Base-by-base conservation (phyloP, 2,329 filamentous ascomycete species). In the Microdochium bolleyi region DNA sequence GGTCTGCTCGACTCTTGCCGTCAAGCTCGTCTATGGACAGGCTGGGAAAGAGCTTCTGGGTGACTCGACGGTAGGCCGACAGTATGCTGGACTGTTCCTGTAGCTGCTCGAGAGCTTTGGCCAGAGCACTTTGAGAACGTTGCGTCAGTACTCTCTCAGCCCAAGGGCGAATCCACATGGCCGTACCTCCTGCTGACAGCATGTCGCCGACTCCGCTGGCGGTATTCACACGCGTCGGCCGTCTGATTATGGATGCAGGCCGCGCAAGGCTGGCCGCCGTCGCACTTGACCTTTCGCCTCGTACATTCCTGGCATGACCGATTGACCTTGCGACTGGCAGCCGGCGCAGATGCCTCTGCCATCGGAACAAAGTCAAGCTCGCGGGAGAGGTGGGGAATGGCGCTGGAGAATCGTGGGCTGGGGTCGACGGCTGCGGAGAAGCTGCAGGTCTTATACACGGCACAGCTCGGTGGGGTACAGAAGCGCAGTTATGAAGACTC, bases 211-310 rank as follows among this genome's bases (percentile, higher is more conserved):
- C 58, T 65, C 3, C 64, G 61, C 50, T 66, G 64, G 38, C 60
- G 60, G 38, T 65, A 67, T 49, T 60, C 59, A 50, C 64, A 67
- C 5, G 57, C 48, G 3, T 64, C 58, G 1, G 59, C 52, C 2
- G 57, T 56, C 19, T 60, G 56, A 49, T 65, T 64, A 50, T 64
- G 63, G 34, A 57, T 71, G 11, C 75, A 74, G 27, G 78, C 65
- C 2, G 58, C 53, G 51, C 64, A 67, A 27, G 64, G 62, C 21
- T 58, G 57, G 2, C 57, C 71, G 16, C 74, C 71, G 49, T 76
- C 69, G 27, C 72, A 73, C 53, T 74, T 72, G 41, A 68, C 58
- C 51, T 65, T 67, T 24, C 62, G 58, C 16, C 62, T 55, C 0
- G 59, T 64, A 32, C 61, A 65, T 52, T 62, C 61, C 19, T 57